Evolutionary conservation across 306 rosid species (phyloP), one percentile per base, ranked within the genome.

Genomic region (Trichosanthes cucumerina): DNA sequence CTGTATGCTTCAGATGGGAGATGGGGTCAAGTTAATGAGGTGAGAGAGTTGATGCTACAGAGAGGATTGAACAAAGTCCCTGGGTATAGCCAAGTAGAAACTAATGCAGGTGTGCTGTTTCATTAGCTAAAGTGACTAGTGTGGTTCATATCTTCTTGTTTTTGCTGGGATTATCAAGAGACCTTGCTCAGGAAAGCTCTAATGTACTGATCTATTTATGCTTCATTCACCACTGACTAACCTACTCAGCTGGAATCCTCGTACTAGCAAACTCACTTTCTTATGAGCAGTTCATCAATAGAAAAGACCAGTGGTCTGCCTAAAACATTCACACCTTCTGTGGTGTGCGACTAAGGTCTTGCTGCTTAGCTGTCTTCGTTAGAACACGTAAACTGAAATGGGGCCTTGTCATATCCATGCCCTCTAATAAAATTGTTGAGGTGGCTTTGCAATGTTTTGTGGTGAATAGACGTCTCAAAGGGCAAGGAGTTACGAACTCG

Each of bases 1-100:
- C 76, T 89, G 34, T 91, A 88, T 87, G 96, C 96, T 79, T 91
- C 87, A 2, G 93, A 89, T 87, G 96, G 96, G 68, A 88, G 94
- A 82, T 93, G 98, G 96, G 86, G 89, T 82, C 85, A 86, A 82
- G 96, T 93, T 84, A 86, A 86, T 85, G 83, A 87, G 79, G 86
- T 91, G 72, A 91, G 94, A 73, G 83, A 88, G 83, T 70, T 85
- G 79, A 89, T 93, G 89, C 88, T 85, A 82, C 86, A 80, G 19
- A 89, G 86, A 77, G 89, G 93, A 54, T 79, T 93, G 80, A 86
- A 80, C 78, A 91, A 91, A 82, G 84, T 79, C 73, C 94, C 92
- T 49, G 96, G 88, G 60, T 79, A 66, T 80, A 91, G 96, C 84
- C 75, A 80, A 52, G 85, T 93, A 72, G 87, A 87, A 82, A 92